These are phyloP conservation scores for Ceratocystis harringtonii DNA, from an alignment of 2,329 filamentous ascomycete genomes.

Conservation along the genomic window DNA sequence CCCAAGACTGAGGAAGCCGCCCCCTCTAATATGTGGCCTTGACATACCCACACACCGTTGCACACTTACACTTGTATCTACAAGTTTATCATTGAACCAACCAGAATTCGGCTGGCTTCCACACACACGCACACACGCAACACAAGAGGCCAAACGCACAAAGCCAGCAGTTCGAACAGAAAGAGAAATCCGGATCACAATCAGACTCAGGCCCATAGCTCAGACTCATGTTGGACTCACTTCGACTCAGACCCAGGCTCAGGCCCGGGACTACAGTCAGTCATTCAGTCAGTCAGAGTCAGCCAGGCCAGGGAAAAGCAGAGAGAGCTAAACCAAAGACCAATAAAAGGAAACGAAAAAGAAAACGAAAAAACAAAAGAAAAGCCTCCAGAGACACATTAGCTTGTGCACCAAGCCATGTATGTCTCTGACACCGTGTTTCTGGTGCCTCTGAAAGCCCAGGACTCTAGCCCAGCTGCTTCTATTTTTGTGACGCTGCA, in stretches of 20 bases:
- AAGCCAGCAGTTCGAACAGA: background rate
- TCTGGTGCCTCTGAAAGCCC: background rate
- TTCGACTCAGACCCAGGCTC: background rate
- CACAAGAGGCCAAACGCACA: background rate
- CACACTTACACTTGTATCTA: too few relatives aligned
- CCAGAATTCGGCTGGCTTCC: too few relatives aligned
- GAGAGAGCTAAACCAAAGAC: too few relatives aligned
- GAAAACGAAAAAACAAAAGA: too few relatives aligned
- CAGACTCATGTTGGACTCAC: background rate
- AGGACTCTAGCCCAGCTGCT: background rate
- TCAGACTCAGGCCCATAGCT: background rate
- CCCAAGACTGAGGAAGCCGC: too few relatives aligned
- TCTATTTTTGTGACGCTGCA: constrained; percentile 3
- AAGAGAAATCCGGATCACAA: background rate
- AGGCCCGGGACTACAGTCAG: background rate
- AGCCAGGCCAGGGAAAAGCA: background rate
- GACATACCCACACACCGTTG: too few relatives aligned
- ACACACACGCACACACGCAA: too few relatives aligned
- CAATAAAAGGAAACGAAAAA: too few relatives aligned
- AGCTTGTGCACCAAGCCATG: background rate
- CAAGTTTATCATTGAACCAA: too few relatives aligned
- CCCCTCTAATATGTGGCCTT: too few relatives aligned
- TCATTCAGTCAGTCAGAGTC: background rate
- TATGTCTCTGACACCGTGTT: constrained; percentile 1
- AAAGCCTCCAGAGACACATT: background rate